A percentile compares a stretch with the other conserved stretches of the same genome.
Evolutionary conservation across 345 rosid species (phyloP).

Genomic region (Melaleuca quinquenervia): DNA sequence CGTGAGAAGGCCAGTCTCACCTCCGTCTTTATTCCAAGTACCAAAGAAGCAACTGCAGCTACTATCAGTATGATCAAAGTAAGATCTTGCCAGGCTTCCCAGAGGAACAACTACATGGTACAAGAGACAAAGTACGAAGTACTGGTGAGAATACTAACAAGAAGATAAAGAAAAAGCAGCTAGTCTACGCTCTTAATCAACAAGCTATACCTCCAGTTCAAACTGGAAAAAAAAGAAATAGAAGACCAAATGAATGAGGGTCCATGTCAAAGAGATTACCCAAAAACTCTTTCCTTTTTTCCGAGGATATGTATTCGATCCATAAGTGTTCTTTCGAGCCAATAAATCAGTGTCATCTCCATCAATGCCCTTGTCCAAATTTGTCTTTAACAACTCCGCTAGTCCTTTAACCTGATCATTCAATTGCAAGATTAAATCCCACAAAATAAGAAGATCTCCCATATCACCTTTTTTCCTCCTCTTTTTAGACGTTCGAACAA

Average conservation of each 20-base stretch:
- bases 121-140: neutral
- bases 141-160: neutral
- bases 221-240: accelerated
- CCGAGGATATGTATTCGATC: constrained; percentile 83
- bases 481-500: neutral
- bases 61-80: constrained; percentile 76
- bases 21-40: constrained; percentile 87
- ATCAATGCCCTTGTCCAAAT: constrained; percentile 54
- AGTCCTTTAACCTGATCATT: constrained; percentile 58
- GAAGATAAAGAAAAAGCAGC: neutral
- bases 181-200: neutral
- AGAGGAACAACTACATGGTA: constrained; percentile 50
- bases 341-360: constrained; percentile 63
- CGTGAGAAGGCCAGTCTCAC: constrained; percentile 17
- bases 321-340: constrained; percentile 57
- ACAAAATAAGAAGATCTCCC: neutral
- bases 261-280: constrained; percentile 18
- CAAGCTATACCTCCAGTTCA: neutral
- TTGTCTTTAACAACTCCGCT: constrained; percentile 50
- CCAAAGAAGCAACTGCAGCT: constrained; percentile 88
- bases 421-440: neutral
- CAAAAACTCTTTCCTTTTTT: constrained; percentile 81
- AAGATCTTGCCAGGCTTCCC: constrained; percentile 87
- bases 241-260: neutral
- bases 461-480: neutral